phyloP scores from a whole-genome alignment of 2,329 filamentous ascomycete genomes.

The Stemphylium beticola region DNA sequence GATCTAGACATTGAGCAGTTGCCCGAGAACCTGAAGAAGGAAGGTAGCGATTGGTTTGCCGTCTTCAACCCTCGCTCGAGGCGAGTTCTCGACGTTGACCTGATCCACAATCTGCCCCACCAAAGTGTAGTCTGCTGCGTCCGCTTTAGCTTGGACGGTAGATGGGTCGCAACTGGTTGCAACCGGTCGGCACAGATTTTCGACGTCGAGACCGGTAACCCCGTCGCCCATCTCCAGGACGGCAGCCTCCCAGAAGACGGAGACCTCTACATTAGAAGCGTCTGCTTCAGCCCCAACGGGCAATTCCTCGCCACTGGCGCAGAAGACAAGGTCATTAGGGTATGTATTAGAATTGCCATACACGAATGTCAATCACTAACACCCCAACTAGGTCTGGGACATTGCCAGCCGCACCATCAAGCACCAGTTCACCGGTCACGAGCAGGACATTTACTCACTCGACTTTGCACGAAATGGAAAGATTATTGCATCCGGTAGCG shows the following conservation, averaged over 20 bases:
- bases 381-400: conserved; percentile 79
- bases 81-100: conserved; percentile 87
- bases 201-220: conserved; percentile 85
- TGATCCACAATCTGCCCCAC: conserved; percentile 90
- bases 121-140: conserved; percentile 99
- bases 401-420: conserved; percentile 83
- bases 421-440: conserved; percentile 93
- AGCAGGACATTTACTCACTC: conserved; percentile 97
- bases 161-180: conserved; percentile 95
- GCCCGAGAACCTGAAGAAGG: conserved; percentile 85
- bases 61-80: conserved; percentile 94
- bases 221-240: conserved; percentile 89
- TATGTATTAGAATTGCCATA: conserved; percentile 56
- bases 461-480: conserved; percentile 94
- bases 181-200: conserved; percentile 99
- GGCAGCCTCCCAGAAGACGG: conserved; percentile 84
- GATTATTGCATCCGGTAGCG: conserved; percentile 93
- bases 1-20: conserved; percentile 88
- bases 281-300: conserved; percentile 98
- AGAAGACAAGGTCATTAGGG: conserved; percentile 95
- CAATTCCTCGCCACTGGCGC: conserved; percentile 93
- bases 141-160: conserved; percentile 92
- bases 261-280: conserved; percentile 95
- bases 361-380: conserved; percentile 12
- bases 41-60: conserved; percentile 90